phyloP scores from a whole-genome alignment of 2,329 filamentous ascomycete genomes.

The Exophiala sp. region DNA sequence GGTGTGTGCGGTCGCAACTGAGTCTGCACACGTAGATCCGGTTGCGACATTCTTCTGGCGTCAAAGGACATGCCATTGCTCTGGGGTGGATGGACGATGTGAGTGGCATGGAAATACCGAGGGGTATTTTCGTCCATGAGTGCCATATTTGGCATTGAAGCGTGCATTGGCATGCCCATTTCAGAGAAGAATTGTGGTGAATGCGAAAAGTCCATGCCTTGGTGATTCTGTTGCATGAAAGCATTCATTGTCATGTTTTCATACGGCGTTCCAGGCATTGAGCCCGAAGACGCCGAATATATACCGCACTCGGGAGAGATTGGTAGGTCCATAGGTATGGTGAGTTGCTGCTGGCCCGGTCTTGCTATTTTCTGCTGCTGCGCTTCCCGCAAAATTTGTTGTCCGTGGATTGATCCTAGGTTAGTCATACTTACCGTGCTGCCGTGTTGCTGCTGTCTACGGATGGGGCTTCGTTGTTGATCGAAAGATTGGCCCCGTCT shows the following conservation, averaged over 20 bases:
- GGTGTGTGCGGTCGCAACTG: conserved; percentile 59
- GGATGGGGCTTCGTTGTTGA: conserved; percentile 43
- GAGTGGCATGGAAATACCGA: conserved; percentile 27
- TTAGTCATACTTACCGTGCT: conserved; percentile 50
- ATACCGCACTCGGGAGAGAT: conserved; percentile 34
- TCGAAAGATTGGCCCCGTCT: conserved; percentile 70
- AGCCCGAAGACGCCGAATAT: conserved; percentile 19
- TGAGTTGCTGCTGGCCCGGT: conserved; percentile 59
- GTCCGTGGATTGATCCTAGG: conserved; percentile 58
- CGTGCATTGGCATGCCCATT: conserved; percentile 25
- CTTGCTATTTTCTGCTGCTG: conserved; percentile 82
- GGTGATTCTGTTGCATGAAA: conserved; percentile 24
- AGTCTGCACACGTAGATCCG: conserved; percentile 34
- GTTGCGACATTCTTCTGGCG: conserved; percentile 38
- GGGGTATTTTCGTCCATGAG: conserved; percentile 28
- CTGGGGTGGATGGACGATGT: conserved; percentile 18
- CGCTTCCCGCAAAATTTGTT: conserved; percentile 84
- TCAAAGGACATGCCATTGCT: conserved; percentile 23
- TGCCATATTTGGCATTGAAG: conserved; percentile 11
- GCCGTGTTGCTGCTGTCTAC: conserved; percentile 25
- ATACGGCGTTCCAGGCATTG: conserved; percentile 22
- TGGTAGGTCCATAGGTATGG: conserved; percentile 34
- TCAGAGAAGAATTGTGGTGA: conserved; percentile 26
- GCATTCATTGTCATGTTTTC: conserved; percentile 30
- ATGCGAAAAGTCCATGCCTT: conserved; percentile 24